Evolutionary conservation across 768 basidiomycete genomes (phyloP).

Genomic region (Lyophyllum atratum): DNA sequence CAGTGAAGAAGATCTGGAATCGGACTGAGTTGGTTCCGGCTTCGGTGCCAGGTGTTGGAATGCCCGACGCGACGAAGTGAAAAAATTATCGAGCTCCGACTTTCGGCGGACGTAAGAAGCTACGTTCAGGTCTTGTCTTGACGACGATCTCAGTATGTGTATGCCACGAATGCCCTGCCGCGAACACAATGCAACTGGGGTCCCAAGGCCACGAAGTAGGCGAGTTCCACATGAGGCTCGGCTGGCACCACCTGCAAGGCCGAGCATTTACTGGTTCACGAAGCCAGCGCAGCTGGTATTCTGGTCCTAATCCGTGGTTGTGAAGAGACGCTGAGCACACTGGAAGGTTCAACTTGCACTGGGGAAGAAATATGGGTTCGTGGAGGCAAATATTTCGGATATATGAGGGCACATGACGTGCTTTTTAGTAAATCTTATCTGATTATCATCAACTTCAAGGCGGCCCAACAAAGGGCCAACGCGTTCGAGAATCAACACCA

Average conservation of each 20-base stretch:
- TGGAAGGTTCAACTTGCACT: background rate
- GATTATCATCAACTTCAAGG: background rate
- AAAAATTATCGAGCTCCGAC: background rate
- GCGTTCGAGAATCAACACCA: too few relatives aligned
- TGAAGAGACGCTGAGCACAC: background rate
- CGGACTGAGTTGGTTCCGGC: conserved; percentile 13
- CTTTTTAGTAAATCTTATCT: background rate
- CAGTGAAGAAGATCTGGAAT: conserved; percentile 1
- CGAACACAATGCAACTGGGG: background rate
- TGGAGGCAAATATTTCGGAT: background rate
- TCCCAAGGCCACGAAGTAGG: background rate
- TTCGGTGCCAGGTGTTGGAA: conserved; percentile 21
- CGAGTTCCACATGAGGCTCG: conserved; percentile 10
- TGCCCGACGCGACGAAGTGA: conserved; percentile 3
- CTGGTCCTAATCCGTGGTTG: background rate
- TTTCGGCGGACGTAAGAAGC: background rate
- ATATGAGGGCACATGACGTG: background rate
- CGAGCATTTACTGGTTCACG: conserved; percentile 7
- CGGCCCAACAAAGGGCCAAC: too few relatives aligned
- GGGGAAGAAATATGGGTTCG: background rate
- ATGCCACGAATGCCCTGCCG: conserved; percentile 3
- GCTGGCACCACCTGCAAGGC: background rate
- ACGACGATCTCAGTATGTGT: background rate
- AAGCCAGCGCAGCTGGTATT: conserved; percentile 2
- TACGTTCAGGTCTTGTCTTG: background rate